These are phyloP conservation scores for Agroathelia rolfsii DNA, from an alignment of 1,284 basidiomycete genomes.

Conservation along the genomic window DNA sequence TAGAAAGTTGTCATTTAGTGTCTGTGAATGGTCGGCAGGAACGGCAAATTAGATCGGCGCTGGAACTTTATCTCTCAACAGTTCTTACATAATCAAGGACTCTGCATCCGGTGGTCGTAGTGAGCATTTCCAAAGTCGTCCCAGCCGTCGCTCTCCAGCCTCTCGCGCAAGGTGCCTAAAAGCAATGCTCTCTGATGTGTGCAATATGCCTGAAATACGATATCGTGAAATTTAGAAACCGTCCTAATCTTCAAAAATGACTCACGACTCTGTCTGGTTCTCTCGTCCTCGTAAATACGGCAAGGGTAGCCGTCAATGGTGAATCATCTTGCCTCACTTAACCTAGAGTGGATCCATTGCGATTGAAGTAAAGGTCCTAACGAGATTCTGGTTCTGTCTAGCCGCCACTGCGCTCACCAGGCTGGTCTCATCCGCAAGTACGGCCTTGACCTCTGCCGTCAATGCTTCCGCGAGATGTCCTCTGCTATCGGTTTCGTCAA, in stretches of 20 bases:
- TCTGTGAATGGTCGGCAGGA: no score
- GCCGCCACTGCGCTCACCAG: conserved; percentile 92
- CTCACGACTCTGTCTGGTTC: conserved; percentile 89
- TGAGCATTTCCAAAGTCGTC: no score
- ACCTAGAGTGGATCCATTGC: conserved; percentile 12
- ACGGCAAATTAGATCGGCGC: no score
- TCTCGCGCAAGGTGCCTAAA: conserved; percentile 17
- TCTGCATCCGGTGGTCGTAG: no score
- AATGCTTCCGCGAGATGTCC: conserved; percentile 96
- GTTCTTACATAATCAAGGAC: no score
- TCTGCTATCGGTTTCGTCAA: conserved; percentile 90
- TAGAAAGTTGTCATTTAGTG: conserved; percentile 15
- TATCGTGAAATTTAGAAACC: conserved; percentile 28
- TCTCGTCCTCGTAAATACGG: conserved; percentile 91
- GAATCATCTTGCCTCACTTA: conserved; percentile 19
- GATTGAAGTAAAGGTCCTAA: background rate
- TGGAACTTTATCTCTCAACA: no score
- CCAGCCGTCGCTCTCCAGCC: no score
- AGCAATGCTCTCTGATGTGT: conserved; percentile 29
- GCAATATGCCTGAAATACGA: conserved; percentile 20
- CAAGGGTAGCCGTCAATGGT: conserved; percentile 94
- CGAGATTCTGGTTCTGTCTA: conserved; percentile 23
- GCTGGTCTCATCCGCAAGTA: conserved; percentile 95
- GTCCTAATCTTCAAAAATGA: conserved; percentile 48
- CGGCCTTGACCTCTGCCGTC: conserved; percentile 92